Base-by-base conservation (phyloP, 306 rosid genomes). In the Prunus mongolica region DNA sequence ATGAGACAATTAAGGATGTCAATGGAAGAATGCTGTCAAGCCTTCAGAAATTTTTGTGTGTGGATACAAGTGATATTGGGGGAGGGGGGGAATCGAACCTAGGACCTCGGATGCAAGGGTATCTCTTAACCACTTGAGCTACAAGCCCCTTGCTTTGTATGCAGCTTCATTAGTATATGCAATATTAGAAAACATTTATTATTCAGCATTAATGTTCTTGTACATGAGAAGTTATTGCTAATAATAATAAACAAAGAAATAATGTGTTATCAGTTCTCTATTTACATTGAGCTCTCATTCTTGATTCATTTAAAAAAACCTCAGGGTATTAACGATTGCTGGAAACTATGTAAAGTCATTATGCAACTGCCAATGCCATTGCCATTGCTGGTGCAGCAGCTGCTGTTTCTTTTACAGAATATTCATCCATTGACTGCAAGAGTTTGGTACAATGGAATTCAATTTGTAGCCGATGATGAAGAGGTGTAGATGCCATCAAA, bases 381-480 rank as follows among this genome's bases (percentile, higher is more conserved):
- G 25, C 55, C 56, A 69, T 14, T 18, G 66, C 41, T 20, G 77
- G 52, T 24, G 81, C 64, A 30, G 54, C 78, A 51, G 79, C 71
- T 2, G 51, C 46, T 34, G 74, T 46, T 63, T 69, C 65, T 30
- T 24, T 57, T 50, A 52, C 65, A 6, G 78, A 67, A 57, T 12
- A 30, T 61, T 83, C 81, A 15, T 52, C 71, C 8, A 2, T 25
- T 4, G 75, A 63, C 67, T 51, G 64, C 12, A 22, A 28, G 5
- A 49, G 25, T 60, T 58, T 38, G 34, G 87, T 78, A 68, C 63
- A 65, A 28, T 80, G 84, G 63, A 80, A 84, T 30, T 84, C 87
- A 24, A 84, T 80, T 71, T 84, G 87, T 38, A 84, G 76, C 54
- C 87, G 79, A 19, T 80, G 82, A 63, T 77, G 82, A 56, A 84